Evolutionary conservation across 257 asterid species (phyloP).

Genomic region (Capsicum rhomboideum): DNA sequence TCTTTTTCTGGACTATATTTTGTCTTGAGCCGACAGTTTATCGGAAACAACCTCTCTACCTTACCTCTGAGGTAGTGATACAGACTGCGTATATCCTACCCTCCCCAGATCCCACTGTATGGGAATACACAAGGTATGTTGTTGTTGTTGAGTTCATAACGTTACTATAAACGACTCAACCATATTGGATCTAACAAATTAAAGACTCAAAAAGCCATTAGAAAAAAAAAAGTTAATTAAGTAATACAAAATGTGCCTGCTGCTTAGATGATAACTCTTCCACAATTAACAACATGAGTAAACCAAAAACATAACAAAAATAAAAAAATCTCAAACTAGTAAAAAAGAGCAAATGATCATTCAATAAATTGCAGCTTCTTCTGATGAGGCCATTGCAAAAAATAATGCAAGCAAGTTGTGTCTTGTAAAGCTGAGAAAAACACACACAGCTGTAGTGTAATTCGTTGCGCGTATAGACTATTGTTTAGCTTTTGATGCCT

Average conservation of each 20-base stretch:
- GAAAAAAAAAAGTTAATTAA: not conserved
- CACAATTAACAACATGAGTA: not conserved
- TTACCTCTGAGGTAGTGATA: no score
- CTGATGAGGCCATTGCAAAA: not conserved
- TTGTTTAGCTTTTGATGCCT: not conserved
- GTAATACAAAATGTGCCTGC: not conserved
- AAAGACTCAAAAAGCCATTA: not conserved
- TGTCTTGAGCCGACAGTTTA: no score
- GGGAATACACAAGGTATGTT: no score
- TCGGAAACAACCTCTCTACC: no score
- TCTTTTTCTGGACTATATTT: no score
- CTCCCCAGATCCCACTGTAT: no score
- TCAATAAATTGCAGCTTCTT: not conserved
- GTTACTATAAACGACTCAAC: no score
- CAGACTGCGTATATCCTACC: no score
- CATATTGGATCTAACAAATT: no score
- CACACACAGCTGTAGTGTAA: no score
- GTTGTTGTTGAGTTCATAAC: not conserved
- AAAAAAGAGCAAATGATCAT: not conserved
- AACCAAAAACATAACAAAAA: not conserved
- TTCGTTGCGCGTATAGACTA: not conserved
- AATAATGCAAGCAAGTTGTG: not conserved
- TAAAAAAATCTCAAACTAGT: not conserved
- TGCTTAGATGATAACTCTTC: slow-evolving; percentile 1
- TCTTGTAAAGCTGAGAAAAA: not conserved